Conservation (phyloP, 257 asterid genomes). For the Schizonepeta tenuifolia region DNA sequence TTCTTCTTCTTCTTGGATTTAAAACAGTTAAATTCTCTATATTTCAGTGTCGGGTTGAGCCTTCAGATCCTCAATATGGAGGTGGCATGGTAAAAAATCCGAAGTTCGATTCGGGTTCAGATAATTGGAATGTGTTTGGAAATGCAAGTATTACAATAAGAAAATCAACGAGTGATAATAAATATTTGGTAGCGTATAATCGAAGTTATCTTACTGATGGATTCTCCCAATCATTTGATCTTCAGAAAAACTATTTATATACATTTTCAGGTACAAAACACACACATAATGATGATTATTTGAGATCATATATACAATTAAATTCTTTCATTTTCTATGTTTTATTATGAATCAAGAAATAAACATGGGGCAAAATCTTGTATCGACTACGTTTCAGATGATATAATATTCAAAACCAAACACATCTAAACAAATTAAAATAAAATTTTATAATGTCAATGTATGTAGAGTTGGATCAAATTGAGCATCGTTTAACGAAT, state of each 20-base stretch:
- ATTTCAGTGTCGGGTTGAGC: slow-evolving; percentile 46
- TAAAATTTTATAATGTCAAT: no score
- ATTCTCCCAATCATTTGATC: slow-evolving; percentile 30
- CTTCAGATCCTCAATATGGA: slow-evolving; percentile 48
- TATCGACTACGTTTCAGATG: no score
- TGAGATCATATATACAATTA: no score
- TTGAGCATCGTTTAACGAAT: no score
- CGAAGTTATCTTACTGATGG: slow-evolving; percentile 34
- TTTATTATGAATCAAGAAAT: no score
- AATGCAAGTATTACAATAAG: slow-evolving; percentile 29
- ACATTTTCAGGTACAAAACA: slow-evolving; percentile 46
- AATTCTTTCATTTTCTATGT: no score
- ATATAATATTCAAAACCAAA: no score
- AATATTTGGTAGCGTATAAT: slow-evolving; percentile 41
- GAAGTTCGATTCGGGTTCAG: slow-evolving; percentile 31
- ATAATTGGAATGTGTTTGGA: slow-evolving; percentile 39
- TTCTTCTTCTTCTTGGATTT: neutral
- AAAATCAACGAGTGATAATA: slow-evolving; percentile 38
- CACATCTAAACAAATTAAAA: no score
- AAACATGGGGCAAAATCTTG: no score
- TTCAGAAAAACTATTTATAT: slow-evolving; percentile 40
- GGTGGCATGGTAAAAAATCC: slow-evolving; percentile 49
- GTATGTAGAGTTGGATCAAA: no score
- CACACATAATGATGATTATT: neutral
- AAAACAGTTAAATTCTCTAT: neutral